phyloP scores from a whole-genome alignment of 345 rosid species.

The Eucalyptus cloeziana region DNA sequence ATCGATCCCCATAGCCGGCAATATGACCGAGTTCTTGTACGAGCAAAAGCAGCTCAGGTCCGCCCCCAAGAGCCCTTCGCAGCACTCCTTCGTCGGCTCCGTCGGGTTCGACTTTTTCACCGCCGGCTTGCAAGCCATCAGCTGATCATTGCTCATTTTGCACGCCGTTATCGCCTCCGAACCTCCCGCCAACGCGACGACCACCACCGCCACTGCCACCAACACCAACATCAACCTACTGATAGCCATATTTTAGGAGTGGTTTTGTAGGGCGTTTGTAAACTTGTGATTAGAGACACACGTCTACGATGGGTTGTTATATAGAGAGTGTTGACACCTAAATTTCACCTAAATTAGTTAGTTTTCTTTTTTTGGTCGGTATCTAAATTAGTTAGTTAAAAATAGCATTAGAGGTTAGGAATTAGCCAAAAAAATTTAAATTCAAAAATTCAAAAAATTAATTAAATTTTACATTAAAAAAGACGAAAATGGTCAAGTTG shows the following conservation, averaged over 20 bases:
- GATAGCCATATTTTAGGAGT: background rate
- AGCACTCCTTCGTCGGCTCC: slow-evolving; percentile 37
- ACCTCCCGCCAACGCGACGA: background rate
- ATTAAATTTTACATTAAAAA: no score
- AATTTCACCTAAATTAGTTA: no score
- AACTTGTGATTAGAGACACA: background rate
- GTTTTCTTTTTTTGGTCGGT: no score
- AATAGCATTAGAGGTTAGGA: no score
- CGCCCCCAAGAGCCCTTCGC: slow-evolving; percentile 36
- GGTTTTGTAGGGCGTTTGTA: background rate
- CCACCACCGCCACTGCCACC: background rate
- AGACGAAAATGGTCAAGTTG: no score
- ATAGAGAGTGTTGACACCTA: background rate
- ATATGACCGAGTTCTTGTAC: slow-evolving; percentile 30
- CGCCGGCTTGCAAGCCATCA: slow-evolving; percentile 46
- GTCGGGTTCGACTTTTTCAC: slow-evolving; percentile 40
- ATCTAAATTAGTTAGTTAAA: no score
- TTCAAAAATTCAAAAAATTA: no score
- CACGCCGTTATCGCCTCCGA: slow-evolving; percentile 25
- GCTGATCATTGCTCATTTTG: slow-evolving; percentile 27
- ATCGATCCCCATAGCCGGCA: slow-evolving; percentile 59
- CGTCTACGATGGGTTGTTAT: background rate
- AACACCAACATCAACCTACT: background rate
- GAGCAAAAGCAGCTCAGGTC: slow-evolving; percentile 53
- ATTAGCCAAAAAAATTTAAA: no score